These are phyloP conservation scores for Rossbeevera mucosa DNA, from an alignment of 768 basidiomycete genomes.

Conservation along the genomic window DNA sequence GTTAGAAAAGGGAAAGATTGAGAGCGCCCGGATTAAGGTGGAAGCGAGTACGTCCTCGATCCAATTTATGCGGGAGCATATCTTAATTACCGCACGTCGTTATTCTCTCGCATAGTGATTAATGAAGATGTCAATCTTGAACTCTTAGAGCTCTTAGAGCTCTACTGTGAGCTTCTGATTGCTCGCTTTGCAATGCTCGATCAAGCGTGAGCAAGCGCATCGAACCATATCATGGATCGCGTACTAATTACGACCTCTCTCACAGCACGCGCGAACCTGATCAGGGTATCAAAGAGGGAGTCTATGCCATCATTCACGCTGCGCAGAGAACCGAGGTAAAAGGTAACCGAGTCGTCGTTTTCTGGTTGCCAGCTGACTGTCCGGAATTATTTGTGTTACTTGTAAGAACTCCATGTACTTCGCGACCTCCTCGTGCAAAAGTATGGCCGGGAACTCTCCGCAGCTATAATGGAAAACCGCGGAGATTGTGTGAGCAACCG, in stretches of 20 bases:
- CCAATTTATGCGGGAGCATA: background rate
- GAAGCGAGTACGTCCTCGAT: slow-evolving; percentile 62
- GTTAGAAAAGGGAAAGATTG: slow-evolving; percentile 73
- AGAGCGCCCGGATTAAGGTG: slow-evolving; percentile 81
- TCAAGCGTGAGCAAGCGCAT: slow-evolving; percentile 55
- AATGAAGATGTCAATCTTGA: slow-evolving; percentile 84
- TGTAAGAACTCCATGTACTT: slow-evolving; percentile 77
- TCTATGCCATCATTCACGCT: slow-evolving; percentile 84
- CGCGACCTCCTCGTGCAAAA: slow-evolving; percentile 96
- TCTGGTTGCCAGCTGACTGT: slow-evolving; percentile 2
- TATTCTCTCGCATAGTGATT: slow-evolving; percentile 48
- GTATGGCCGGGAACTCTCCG: slow-evolving; percentile 86
- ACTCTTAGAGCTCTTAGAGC: slow-evolving; percentile 85
- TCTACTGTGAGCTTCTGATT: slow-evolving; percentile 91
- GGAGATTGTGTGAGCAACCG: slow-evolving; percentile 79
- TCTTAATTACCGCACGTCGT: slow-evolving; percentile 15
- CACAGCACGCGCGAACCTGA: slow-evolving; percentile 78
- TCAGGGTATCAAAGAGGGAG: slow-evolving; percentile 79
- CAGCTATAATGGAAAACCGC: slow-evolving; percentile 82
- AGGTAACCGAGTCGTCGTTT: slow-evolving; percentile 39
- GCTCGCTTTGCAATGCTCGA: slow-evolving; percentile 92
- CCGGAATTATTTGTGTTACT: background rate
- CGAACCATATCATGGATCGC: slow-evolving; percentile 2
- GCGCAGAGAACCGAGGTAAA: slow-evolving; percentile 90
- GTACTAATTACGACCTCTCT: slow-evolving; percentile 6